Evolutionary conservation across 1,139 yeast species (phyloP), one percentile per base, ranked within the genome.

Genomic region (Taphrina betulina): DNA sequence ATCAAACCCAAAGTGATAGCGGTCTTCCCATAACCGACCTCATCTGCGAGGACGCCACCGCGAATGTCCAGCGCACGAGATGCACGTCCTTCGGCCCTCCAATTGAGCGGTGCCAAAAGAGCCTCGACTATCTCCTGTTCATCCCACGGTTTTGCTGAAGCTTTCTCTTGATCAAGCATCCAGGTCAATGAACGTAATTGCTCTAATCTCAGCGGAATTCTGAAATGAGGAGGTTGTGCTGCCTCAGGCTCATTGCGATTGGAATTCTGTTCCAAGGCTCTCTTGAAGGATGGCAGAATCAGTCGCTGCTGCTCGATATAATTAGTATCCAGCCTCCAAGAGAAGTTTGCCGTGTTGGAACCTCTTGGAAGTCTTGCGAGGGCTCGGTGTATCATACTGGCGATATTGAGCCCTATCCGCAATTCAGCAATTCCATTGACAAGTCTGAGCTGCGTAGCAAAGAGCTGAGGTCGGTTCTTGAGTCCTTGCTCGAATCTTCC

Each of bases 21-120:
- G 3, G 59, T 57, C 29, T 57, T 57, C 7, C 59, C 59, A 17
- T 57, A 57, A 8, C 59, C 59, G 7, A 57, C 59, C 28, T 53
- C 44, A 17, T 57, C 59, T 12, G 59, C 59, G 4, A 57, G 36
- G n/a, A 57, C 59, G 8, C 59, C 59, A 16, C 59, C 59, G 3
- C 40, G 33, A 20, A 52, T 53, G 5, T 42, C 12, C 17, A 57
- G 53, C 8, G 40, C 54, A 4, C 59, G 43, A 26, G 40, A 31
- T 5, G 52, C 54, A 17, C 35, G 33, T 10, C 54, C 59, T 40
- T 57, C 59, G 19, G 57, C 57, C 24, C 59, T 44, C 59, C 59
- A 57, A 20, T 44, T 56, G 1, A 57, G 35, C 12, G 57, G 59
- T n/a, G 46, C 42, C 8, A 57, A 33, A 22, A 57, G 34, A 3